These are phyloP conservation scores for Rhipidocladum racemiflorum DNA, from an alignment of 176 grass and related monocot species.

Conservation along the genomic window DNA sequence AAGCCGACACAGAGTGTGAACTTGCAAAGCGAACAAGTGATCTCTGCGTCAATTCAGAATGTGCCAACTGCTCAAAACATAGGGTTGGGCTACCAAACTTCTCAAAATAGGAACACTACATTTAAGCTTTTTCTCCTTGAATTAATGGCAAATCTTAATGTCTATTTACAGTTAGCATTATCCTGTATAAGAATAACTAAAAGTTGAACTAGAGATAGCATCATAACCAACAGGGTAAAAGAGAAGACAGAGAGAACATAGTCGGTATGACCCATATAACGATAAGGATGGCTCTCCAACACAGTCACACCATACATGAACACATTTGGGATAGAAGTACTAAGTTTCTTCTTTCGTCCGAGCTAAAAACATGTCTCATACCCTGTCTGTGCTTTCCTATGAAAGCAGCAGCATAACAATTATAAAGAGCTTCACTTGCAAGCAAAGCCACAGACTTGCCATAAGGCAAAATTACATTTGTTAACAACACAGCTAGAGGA, in stretches of 20 bases:
- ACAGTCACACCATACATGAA: not conserved
- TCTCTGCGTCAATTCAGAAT: not conserved
- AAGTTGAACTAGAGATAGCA: not conserved
- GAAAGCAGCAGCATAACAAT: not conserved
- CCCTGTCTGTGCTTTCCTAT: not conserved
- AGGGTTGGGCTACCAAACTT: not conserved
- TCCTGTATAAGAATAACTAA: not conserved
- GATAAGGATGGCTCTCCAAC: not conserved
- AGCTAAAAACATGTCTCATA: not conserved
- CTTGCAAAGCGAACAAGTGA: not conserved
- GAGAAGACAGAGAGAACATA: not conserved
- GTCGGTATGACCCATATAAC: not conserved
- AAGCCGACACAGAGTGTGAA: not conserved
- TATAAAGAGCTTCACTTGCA: not conserved
- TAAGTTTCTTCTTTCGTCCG: not conserved
- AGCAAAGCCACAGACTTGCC: not conserved
- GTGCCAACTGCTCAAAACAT: not conserved
- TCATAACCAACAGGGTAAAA: not conserved
- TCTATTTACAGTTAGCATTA: not conserved
- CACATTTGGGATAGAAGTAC: not conserved
- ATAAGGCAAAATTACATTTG: conserved; percentile 9
- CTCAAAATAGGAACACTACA: not conserved
- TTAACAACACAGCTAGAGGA: not conserved
- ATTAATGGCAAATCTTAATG: not conserved
- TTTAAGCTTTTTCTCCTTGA: not conserved